Base-by-base conservation (phyloP, 2,329 filamentous ascomycete genomes). In the Phaeoacremonium minimum region DNA sequence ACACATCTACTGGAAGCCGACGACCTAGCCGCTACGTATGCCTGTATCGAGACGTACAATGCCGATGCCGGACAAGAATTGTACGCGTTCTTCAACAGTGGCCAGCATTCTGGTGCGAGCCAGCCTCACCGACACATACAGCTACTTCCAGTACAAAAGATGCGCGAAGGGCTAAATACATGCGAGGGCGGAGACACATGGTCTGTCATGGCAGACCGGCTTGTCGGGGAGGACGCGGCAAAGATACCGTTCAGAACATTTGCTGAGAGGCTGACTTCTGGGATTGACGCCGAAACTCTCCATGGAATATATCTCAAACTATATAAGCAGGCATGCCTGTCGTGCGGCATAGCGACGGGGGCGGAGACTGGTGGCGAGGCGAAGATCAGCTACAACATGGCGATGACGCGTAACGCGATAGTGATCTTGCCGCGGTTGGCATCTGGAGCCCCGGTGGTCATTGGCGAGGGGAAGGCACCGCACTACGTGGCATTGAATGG, bases 61-160 rank as follows among this genome's bases (percentile, higher is more conserved):
- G 34, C 22, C n/a, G 28, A 44, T n/a, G 57, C 58, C 20, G 44
- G 37, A 13, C 40, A 53, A 17, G 69, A 71, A 18, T 56, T 85
- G 2, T 84, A 75, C 46, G 78, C 73, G 1, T 85, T 85, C 52
- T 86, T 83, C 68, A 88, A 87, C 57, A 80, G 76, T 19, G 84
- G 84, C 2, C 56, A 68, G 9, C 70, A 82, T 49, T 85, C 80
- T 5, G 84, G 83, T 4, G 82, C 83, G 2, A 84, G 79, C 45
- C 83, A 88, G 53, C 74, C 83, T 11, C 84, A 87, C 51, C 61
- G 84, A 4, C 84, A 88, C 49, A 57, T 88, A 17, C 84, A 88
- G 55, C 69, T 87, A n/a, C 58, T 88, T 4, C 81, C 82, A 0
- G 68, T 86, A 0, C 67, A 73, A 7, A 61, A 67, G 14, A 87